Evolutionary conservation across 345 rosid species (phyloP).

Genomic region (Acer yangbiense): DNA sequence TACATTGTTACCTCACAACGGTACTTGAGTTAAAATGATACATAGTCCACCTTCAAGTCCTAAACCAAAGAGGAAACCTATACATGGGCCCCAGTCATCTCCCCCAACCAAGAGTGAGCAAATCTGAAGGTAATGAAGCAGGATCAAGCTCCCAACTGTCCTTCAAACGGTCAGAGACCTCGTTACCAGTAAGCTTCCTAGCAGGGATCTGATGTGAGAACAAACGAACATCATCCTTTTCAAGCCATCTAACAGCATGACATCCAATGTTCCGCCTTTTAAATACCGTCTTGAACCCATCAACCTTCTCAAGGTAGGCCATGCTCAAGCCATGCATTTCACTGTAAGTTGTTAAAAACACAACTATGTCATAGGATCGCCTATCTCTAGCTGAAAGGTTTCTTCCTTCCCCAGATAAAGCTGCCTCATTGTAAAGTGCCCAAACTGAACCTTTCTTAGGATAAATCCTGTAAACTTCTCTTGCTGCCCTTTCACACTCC

Average conservation of each 20-base stretch:
- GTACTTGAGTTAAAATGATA: background rate
- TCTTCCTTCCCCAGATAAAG: slow-evolving; percentile 34
- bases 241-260: slow-evolving; percentile 66
- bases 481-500: slow-evolving; percentile 79
- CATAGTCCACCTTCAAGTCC: background rate
- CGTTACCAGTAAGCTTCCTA: slow-evolving; percentile 53
- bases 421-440: slow-evolving; percentile 60
- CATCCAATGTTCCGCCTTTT: slow-evolving; percentile 68
- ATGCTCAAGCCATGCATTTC: slow-evolving; percentile 75
- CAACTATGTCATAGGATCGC: slow-evolving; percentile 50
- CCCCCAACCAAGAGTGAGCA: slow-evolving; percentile 26
- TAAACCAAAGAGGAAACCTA: background rate
- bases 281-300: slow-evolving; percentile 61
- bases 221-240: slow-evolving; percentile 50
- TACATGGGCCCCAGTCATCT: slow-evolving; percentile 14
- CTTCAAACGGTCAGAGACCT: slow-evolving; percentile 43
- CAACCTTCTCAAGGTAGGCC: slow-evolving; percentile 80
- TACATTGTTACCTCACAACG: background rate
- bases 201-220: slow-evolving; percentile 94
- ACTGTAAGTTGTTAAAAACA: slow-evolving; percentile 64
- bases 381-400: slow-evolving; percentile 30
- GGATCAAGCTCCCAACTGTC: slow-evolving; percentile 91
- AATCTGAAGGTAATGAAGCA: slow-evolving; percentile 61
- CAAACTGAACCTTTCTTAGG: slow-evolving; percentile 88
- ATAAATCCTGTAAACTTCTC: slow-evolving; percentile 71